Conservation (phyloP, 2,329 filamentous ascomycete species). For the Fusarium domesticum region DNA sequence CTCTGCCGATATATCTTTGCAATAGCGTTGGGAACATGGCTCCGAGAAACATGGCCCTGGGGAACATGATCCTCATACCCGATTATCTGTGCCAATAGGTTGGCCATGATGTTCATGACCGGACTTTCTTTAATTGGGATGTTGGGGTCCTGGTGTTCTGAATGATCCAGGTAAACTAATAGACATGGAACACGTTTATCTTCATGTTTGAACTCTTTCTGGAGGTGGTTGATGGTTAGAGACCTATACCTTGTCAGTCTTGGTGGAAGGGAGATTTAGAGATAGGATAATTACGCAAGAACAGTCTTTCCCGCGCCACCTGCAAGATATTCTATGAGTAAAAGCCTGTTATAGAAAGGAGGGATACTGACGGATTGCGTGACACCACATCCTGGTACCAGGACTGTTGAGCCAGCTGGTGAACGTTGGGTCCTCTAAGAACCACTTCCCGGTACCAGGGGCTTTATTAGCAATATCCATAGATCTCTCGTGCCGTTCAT, state of each 20-base stretch:
- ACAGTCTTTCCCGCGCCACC: background rate
- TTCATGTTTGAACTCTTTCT: background rate
- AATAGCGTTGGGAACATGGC: too few relatives aligned
- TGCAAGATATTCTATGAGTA: background rate
- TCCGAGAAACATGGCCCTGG: too few relatives aligned
- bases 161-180: background rate
- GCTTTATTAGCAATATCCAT: background rate
- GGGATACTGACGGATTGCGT: slow-evolving; percentile 1
- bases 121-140: background rate
- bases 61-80: background rate
- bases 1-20: background rate
- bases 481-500: background rate
- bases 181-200: background rate
- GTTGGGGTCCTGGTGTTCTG: too few relatives aligned
- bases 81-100: background rate
- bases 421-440: background rate
- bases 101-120: background rate
- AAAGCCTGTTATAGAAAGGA: background rate
- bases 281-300: background rate
- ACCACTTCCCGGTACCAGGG: background rate
- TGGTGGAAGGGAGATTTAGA: background rate
- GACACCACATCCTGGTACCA: background rate
- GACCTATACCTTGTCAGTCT: background rate
- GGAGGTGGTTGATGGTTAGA: background rate
- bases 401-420: background rate